Conservation (phyloP, 768 basidiomycete species). For the Tubosaeta brunneosetosa region DNA sequence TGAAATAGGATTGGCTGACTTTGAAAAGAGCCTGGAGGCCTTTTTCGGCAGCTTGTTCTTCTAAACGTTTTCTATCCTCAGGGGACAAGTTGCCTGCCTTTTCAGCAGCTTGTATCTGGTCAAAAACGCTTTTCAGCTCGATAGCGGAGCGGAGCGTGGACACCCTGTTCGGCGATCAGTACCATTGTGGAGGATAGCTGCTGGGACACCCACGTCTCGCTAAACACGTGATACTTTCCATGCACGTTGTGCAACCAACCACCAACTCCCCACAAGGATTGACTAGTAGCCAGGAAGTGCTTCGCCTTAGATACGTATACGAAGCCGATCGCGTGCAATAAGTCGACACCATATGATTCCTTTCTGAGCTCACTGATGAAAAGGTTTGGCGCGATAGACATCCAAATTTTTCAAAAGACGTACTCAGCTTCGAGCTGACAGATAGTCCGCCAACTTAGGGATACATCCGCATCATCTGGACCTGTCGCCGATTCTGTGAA, state of each 20-base stretch:
- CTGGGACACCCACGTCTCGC: conserved; percentile 72
- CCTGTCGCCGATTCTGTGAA: conserved; percentile 81
- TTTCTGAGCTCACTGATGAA: conserved; percentile 64
- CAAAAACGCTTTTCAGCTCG: conserved; percentile 85
- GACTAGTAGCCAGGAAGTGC: conserved; percentile 70
- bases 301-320: conserved; percentile 81
- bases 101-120: conserved; percentile 88
- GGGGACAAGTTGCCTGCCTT: conserved; percentile 73
- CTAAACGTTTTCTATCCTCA: conserved; percentile 76
- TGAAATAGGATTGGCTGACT: conserved; percentile 34
- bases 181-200: not conserved
- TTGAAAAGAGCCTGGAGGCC: conserved; percentile 89
- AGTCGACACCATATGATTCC: conserved; percentile 84
- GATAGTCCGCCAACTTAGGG: conserved; percentile 70
- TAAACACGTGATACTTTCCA: conserved; percentile 90
- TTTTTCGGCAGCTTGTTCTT: conserved; percentile 92
- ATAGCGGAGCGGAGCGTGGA: conserved; percentile 83
- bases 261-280: conserved; percentile 74
- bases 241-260: conserved; percentile 93
- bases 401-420: conserved; percentile 34
- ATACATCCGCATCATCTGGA: conserved; percentile 63
- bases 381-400: conserved; percentile 3
- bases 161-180: conserved; percentile 44
- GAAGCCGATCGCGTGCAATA: conserved; percentile 82
- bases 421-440: conserved; percentile 80